phyloP scores from a whole-genome alignment of 306 rosid species.

The Malus sylvestris region DNA sequence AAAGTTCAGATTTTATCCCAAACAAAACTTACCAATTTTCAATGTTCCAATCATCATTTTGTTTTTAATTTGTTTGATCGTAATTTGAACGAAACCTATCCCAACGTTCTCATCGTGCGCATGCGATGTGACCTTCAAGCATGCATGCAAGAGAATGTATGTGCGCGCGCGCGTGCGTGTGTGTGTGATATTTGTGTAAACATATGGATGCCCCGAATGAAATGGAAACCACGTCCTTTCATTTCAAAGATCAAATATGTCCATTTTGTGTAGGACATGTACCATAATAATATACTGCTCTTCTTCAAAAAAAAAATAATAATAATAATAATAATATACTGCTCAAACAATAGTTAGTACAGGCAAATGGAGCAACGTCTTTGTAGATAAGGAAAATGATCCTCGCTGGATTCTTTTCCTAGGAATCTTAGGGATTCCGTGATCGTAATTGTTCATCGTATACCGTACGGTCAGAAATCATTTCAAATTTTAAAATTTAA shows the following conservation, averaged over 20 bases:
- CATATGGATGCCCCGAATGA: neutral
- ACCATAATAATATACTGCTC: neutral
- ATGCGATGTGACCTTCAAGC: neutral
- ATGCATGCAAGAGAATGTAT: neutral
- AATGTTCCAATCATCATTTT: too few species aligned
- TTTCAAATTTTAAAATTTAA: too few species aligned
- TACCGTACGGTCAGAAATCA: too few species aligned
- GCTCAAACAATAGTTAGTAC: neutral
- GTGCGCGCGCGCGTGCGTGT: too few species aligned
- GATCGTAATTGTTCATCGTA: fast-evolving
- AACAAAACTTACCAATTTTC: too few species aligned
- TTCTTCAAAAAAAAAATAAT: too few species aligned
- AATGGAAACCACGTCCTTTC: neutral
- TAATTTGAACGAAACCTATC: neutral
- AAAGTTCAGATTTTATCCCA: too few species aligned
- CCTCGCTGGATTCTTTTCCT: too few species aligned
- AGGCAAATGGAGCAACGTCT: neutral
- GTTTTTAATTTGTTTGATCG: neutral
- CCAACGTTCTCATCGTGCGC: neutral
- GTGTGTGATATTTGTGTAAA: neutral
- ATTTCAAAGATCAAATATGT: neutral
- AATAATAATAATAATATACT: too few species aligned
- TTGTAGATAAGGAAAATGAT: neutral
- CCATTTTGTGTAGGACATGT: neutral
- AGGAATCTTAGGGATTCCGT: fast-evolving